Conservation (phyloP, 345 rosid genomes). For the Citrus sp. region DNA sequence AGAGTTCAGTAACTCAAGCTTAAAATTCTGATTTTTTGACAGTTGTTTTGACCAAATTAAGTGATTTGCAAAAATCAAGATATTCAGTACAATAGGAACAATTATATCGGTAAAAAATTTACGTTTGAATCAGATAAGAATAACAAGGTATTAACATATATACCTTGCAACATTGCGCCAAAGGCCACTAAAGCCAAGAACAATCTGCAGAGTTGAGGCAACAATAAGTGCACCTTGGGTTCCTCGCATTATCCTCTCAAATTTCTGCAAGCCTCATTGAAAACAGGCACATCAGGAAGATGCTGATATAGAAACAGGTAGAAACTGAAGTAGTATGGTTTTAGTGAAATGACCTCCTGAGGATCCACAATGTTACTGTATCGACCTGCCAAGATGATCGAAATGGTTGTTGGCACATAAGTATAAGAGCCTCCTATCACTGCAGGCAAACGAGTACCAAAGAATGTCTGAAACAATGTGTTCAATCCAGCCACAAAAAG, state of each 20-base stretch:
- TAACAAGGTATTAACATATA: conserved; percentile 13
- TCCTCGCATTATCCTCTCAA: conserved; percentile 86
- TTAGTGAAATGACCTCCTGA: conserved; percentile 57
- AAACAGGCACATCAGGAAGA: conserved; percentile 2
- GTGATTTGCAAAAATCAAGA: neutral
- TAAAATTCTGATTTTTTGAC: neutral
- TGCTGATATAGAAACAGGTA: neutral
- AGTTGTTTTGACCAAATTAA: neutral
- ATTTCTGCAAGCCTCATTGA: conserved; percentile 49
- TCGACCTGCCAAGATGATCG: conserved; percentile 81
- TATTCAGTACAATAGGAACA: neutral
- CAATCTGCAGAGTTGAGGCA: conserved; percentile 90
- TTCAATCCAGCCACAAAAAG: conserved; percentile 90
- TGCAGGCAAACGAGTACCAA: conserved; percentile 92
- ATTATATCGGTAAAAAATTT: neutral
- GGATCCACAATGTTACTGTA: conserved; percentile 77
- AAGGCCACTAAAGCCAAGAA: conserved; percentile 92
- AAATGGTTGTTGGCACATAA: conserved; percentile 78
- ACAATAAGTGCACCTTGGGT: conserved; percentile 90
- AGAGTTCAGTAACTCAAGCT: neutral
- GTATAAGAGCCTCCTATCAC: conserved; percentile 85
- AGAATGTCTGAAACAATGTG: conserved; percentile 68
- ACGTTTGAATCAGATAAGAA: neutral
- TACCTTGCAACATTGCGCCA: conserved; percentile 98
- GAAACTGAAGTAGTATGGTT: neutral